Evolutionary conservation across 345 rosid species (phyloP).

Genomic region (Linum tenue): DNA sequence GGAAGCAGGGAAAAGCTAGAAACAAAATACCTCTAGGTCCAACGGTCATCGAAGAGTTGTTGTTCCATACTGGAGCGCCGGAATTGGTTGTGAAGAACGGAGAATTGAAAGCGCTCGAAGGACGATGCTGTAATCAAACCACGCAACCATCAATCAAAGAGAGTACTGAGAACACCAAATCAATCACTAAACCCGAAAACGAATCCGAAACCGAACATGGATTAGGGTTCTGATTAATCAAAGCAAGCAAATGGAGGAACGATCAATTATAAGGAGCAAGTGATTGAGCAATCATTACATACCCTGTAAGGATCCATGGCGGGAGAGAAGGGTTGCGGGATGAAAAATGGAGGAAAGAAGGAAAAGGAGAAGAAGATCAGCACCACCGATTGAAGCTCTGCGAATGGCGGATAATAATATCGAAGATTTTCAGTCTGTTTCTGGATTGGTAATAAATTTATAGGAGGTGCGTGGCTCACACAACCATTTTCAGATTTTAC

Average conservation of each 20-base stretch:
- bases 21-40: conserved; percentile 14
- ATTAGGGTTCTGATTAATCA: background rate
- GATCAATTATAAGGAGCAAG: background rate
- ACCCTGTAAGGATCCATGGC: conserved; percentile 5
- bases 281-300: background rate
- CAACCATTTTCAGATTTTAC: background rate
- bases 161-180: background rate
- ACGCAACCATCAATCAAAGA: background rate
- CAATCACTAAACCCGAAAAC: background rate
- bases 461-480: conserved; percentile 3
- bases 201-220: background rate
- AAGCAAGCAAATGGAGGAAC: background rate
- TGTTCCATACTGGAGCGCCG: conserved; percentile 18
- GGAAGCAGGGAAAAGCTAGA: background rate
- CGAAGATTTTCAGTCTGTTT: background rate
- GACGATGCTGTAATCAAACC: conserved; percentile 8
- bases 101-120: conserved; percentile 12
- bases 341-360: background rate
- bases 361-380: background rate
- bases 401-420: background rate
- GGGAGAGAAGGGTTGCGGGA: background rate
- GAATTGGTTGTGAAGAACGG: conserved; percentile 18
- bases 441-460: background rate
- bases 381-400: background rate
- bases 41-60: conserved; percentile 14